These are phyloP conservation scores for Lecanoromycetidae sp. DNA, from an alignment of 2,329 filamentous ascomycete genomes.

Conservation along the genomic window DNA sequence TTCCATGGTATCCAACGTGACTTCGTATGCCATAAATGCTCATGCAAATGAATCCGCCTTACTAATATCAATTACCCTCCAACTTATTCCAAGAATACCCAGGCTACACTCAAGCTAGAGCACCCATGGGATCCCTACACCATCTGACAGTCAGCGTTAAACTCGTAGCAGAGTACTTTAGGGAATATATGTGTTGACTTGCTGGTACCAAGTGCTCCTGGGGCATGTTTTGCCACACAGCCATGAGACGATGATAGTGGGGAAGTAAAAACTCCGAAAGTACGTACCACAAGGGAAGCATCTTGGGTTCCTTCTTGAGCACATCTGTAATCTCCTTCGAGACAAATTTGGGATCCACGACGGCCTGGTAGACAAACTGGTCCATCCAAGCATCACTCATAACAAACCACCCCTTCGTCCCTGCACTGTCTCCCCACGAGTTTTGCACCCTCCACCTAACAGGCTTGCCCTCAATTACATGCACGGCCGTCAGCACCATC, in stretches of 20 bases:
- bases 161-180: no score
- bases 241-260: no score
- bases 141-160: not conserved
- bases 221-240: no score
- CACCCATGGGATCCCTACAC: conserved; percentile 18
- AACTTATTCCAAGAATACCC: not conserved
- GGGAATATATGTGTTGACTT: no score
- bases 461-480: conserved; percentile 55
- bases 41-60: not conserved
- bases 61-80: not conserved
- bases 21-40: not conserved
- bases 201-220: no score
- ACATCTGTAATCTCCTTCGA: conserved; percentile 56
- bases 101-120: conserved; percentile 10
- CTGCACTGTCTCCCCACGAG: conserved; percentile 59
- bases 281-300: conserved; percentile 25
- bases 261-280: not conserved
- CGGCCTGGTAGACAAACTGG: conserved; percentile 74
- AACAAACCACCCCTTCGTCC: conserved; percentile 74
- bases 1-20: no score
- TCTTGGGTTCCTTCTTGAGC: conserved; percentile 55
- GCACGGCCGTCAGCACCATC: conserved; percentile 81
- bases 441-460: conserved; percentile 82
- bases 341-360: conserved; percentile 61
- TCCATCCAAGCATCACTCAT: conserved; percentile 76